phyloP scores from a whole-genome alignment of 768 basidiomycete species.

The Boletus pseudopeckii region DNA sequence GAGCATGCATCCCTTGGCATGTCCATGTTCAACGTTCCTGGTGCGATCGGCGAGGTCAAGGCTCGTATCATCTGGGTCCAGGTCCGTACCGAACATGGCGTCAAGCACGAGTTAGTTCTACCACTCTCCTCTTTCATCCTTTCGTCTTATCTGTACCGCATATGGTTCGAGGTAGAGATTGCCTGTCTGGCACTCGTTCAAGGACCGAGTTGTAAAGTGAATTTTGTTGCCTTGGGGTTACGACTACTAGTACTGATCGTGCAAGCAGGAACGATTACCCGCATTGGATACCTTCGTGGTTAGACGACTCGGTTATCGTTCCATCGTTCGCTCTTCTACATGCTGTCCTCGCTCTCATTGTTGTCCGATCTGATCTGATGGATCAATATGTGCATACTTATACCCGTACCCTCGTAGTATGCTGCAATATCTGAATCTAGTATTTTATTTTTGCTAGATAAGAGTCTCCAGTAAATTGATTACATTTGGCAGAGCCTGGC shows the following conservation, averaged over 20 bases:
- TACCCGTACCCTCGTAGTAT: neutral
- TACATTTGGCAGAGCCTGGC: too few species aligned
- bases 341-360: neutral
- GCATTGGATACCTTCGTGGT: neutral
- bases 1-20: constrained; percentile 37
- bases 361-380: neutral
- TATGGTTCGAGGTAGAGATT: constrained; percentile 87
- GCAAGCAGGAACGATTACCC: neutral
- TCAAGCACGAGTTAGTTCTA: too few species aligned
- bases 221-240: constrained; percentile 16
- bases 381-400: too few species aligned
- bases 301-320: neutral
- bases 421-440: neutral
- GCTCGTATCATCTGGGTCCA: constrained; percentile 77
- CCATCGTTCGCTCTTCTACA: neutral
- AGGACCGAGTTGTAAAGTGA: constrained; percentile 7
- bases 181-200: constrained; percentile 17
- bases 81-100: constrained; percentile 63
- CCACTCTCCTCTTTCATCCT: neutral
- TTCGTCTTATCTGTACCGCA: constrained; percentile 27
- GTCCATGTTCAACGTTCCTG: constrained; percentile 50
- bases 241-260: constrained; percentile 12
- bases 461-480: too few species aligned
- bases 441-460: too few species aligned
- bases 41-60: constrained; percentile 77